Percentiles rank a stretch among this genome's conserved stretches.
phyloP scores from a whole-genome alignment of 1,284 basidiomycete genomes.

The Leccinum subrobustum region DNA sequence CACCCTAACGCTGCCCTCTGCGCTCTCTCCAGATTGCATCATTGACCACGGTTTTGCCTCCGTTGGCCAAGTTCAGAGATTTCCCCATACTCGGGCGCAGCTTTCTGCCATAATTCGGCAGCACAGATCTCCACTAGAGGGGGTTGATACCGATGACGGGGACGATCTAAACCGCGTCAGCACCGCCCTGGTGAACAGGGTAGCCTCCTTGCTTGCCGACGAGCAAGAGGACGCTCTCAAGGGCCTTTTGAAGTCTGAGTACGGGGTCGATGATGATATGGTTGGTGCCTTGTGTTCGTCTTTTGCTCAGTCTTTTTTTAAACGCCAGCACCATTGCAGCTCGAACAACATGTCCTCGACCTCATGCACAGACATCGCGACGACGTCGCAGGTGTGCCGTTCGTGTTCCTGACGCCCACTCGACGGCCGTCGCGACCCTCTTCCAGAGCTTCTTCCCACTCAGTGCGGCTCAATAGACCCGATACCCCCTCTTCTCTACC shows the following conservation, averaged over 20 bases:
- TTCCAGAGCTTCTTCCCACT: constrained; percentile 73
- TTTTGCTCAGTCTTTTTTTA: constrained; percentile 5
- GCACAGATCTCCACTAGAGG: constrained; percentile 53
- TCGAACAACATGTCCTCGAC: constrained; percentile 77
- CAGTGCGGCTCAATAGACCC: constrained; percentile 62
- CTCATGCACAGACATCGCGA: constrained; percentile 86
- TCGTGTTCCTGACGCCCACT: constrained; percentile 75
- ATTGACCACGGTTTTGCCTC: constrained; percentile 20
- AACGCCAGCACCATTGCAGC: constrained; percentile 38
- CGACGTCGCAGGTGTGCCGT: constrained; percentile 78
- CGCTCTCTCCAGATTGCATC: constrained; percentile 14
- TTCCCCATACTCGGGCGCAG: constrained; percentile 78
- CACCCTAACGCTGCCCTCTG: constrained; percentile 26
- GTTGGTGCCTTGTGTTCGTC: constrained; percentile 41
- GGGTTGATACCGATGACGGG: constrained; percentile 56
- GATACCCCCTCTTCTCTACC: constrained; percentile 74
- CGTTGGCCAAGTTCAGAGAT: constrained; percentile 42
- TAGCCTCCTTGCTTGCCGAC: constrained; percentile 69
- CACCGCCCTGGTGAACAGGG: constrained; percentile 59
- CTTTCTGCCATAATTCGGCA: constrained; percentile 69
- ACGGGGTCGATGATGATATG: constrained; percentile 73
- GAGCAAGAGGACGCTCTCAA: constrained; percentile 89
- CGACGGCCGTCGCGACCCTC: constrained; percentile 80
- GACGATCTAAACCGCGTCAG: constrained; percentile 56
- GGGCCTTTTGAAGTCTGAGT: constrained; percentile 64